These are phyloP conservation scores for Hypoxylon sp. DNA, from an alignment of 2,329 filamentous ascomycete species.

Conservation along the genomic window DNA sequence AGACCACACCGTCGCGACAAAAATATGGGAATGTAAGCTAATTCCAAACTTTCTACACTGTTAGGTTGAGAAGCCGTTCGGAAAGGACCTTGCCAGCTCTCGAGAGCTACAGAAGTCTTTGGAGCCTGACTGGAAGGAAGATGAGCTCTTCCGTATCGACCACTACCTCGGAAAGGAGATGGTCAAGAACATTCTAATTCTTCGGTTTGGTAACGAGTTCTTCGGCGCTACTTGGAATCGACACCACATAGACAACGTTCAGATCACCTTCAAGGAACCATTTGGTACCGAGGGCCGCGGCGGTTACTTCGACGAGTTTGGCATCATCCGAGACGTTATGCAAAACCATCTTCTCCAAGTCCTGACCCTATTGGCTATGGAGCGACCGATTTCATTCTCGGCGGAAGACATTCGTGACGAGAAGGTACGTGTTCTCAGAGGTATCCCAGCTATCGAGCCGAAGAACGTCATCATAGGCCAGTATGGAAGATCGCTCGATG, in stretches of 20 bases:
- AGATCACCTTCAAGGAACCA: constrained; percentile 99
- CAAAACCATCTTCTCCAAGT: constrained; percentile 99
- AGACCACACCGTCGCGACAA: constrained; percentile 51
- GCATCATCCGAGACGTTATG: constrained; percentile 99
- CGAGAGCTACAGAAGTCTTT: constrained; percentile 94
- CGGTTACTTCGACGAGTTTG: constrained; percentile 99
- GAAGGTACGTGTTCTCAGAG: constrained; percentile 95
- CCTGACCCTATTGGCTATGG: constrained; percentile 95
- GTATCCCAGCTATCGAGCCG: constrained; percentile 93
- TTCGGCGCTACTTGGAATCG: constrained; percentile 99
- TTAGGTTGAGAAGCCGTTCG: constrained; percentile 98
- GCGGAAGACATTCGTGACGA: constrained; percentile 98
- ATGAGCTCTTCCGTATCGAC: constrained; percentile 98
- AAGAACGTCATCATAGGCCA: constrained; percentile 99
- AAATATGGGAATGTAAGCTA: constrained; percentile 10
- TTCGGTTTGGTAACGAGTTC: constrained; percentile 98
- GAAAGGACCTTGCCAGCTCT: constrained; percentile 94
- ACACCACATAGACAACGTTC: constrained; percentile 98
- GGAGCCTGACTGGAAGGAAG: constrained; percentile 97
- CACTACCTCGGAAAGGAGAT: constrained; percentile 99
- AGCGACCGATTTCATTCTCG: constrained; percentile 97
- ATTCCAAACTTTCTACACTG: constrained; percentile 28
- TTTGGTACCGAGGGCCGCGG: constrained; percentile 98
- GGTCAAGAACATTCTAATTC: constrained; percentile 99
- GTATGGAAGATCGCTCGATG: constrained; percentile 95